Conservation (phyloP, 163 green algal species). For the Picocystis sp. region DNA sequence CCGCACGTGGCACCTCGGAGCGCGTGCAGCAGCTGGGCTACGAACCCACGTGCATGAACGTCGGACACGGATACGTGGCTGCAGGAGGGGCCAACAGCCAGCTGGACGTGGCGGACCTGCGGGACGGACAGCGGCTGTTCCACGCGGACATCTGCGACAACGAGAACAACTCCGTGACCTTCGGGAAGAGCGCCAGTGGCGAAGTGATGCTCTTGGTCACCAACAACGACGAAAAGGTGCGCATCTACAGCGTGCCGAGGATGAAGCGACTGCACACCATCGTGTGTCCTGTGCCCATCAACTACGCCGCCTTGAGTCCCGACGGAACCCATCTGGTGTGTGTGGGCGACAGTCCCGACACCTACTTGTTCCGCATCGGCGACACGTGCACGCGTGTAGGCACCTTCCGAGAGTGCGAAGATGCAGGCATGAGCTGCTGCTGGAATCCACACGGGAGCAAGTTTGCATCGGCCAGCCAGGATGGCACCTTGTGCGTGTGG, state of each 20-base stretch:
- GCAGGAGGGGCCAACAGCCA: conserved; percentile 39
- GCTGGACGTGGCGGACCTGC: conserved; percentile 25
- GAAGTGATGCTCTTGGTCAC: conserved; percentile 42
- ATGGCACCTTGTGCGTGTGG: conserved; percentile 40
- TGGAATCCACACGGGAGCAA: conserved; percentile 33
- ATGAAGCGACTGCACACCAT: conserved; percentile 18
- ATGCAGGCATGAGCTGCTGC: conserved; percentile 53
- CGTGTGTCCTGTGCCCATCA: conserved; percentile 36
- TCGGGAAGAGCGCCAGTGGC: conserved; percentile 28
- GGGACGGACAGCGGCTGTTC: conserved; percentile 4
- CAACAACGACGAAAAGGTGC: conserved; percentile 54
- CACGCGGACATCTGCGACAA: conserved; percentile 23
- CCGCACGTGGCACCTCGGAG: conserved; percentile 1
- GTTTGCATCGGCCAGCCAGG: conserved; percentile 41
- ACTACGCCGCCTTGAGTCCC: conserved; percentile 46
- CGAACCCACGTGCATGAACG: conserved; percentile 41
- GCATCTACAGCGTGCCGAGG: conserved; percentile 24
- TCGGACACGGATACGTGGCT: conserved; percentile 35
- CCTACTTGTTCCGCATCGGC: conserved; percentile 16
- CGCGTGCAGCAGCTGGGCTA: conserved; percentile 29
- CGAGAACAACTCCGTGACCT: conserved; percentile 62
- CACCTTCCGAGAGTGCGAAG: conserved; percentile 20
- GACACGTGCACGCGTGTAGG: background rate
- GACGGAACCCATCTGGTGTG: conserved; percentile 28
- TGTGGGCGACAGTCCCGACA: conserved; percentile 43